Conservation (phyloP, 2,329 filamentous ascomycete genomes). For the Alternaria novae-zelandiae region DNA sequence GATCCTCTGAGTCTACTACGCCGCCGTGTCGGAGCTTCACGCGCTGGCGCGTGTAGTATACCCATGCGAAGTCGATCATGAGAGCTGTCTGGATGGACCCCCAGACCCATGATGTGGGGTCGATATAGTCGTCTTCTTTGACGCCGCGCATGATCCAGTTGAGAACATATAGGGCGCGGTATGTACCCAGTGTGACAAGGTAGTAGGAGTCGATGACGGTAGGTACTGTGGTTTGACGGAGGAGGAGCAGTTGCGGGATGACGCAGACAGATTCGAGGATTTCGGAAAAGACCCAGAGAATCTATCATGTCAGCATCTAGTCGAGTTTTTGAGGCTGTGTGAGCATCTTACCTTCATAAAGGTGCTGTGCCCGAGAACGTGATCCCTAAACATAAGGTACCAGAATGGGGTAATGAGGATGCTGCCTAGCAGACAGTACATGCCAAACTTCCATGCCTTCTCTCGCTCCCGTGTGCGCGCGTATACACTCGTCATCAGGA, state of each 20-base stretch:
- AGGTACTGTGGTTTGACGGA: conserved; percentile 92
- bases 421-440: conserved; percentile 69
- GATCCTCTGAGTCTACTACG: conserved; percentile 87
- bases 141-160: conserved; percentile 85
- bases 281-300: conserved; percentile 86
- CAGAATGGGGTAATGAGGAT: conserved; percentile 73
- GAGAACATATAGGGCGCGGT: conserved; percentile 85
- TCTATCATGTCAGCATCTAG: conserved; percentile 54
- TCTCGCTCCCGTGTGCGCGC: conserved; percentile 89
- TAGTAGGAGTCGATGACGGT: conserved; percentile 98
- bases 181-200: conserved; percentile 83
- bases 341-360: conserved; percentile 48
- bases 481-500: conserved; percentile 84
- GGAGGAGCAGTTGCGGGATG: conserved; percentile 86
- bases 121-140: conserved; percentile 62
- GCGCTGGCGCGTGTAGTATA: conserved; percentile 90
- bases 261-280: conserved; percentile 91
- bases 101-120: conserved; percentile 80
- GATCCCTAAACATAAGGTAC: conserved; percentile 69
- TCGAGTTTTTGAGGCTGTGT: not conserved
- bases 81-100: conserved; percentile 88
- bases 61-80: conserved; percentile 95
- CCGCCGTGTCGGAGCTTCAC: conserved; percentile 91
- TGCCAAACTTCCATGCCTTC: conserved; percentile 90
- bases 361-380: conserved; percentile 48